A percentile compares a stretch with the other conserved stretches of the same genome.
Evolutionary conservation across 345 rosid species (phyloP).

Genomic region (Aethionema arabicum): DNA sequence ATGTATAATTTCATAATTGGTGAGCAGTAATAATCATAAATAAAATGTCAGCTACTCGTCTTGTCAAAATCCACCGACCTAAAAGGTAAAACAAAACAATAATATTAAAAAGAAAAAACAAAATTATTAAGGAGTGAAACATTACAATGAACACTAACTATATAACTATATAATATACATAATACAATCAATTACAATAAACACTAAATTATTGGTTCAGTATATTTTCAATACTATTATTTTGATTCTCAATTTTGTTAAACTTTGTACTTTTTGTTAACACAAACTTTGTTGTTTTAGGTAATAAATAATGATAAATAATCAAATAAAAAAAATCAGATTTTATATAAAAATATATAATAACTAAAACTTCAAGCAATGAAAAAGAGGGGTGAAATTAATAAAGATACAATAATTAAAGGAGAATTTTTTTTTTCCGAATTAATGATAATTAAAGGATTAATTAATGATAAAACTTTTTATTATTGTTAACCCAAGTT

Average conservation of each 20-base stretch:
- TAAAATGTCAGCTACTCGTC: constrained; percentile 35
- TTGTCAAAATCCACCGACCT: constrained; percentile 35
- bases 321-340: background rate
- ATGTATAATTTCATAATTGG: constrained; percentile 8
- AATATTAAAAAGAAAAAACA: background rate
- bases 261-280: too few relatives aligned
- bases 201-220: background rate
- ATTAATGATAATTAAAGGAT: background rate
- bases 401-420: background rate
- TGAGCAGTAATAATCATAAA: constrained; percentile 16
- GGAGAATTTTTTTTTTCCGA: too few relatives aligned
- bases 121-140: constrained; percentile 12
- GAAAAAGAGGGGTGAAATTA: constrained; percentile 21
- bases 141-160: constrained; percentile 9
- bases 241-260: too few relatives aligned
- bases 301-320: too few relatives aligned
- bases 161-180: too few relatives aligned
- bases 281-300: too few relatives aligned
- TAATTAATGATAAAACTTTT: constrained; percentile 34
- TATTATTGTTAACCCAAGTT: constrained; percentile 47
- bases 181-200: too few relatives aligned
- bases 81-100: background rate
- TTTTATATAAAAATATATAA: background rate
- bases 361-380: background rate
- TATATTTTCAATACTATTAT: too few relatives aligned